Evolutionary conservation across 768 basidiomycete species (phyloP), one percentile per base, ranked within the genome.

Genomic region (Termitomyces sp.): DNA sequence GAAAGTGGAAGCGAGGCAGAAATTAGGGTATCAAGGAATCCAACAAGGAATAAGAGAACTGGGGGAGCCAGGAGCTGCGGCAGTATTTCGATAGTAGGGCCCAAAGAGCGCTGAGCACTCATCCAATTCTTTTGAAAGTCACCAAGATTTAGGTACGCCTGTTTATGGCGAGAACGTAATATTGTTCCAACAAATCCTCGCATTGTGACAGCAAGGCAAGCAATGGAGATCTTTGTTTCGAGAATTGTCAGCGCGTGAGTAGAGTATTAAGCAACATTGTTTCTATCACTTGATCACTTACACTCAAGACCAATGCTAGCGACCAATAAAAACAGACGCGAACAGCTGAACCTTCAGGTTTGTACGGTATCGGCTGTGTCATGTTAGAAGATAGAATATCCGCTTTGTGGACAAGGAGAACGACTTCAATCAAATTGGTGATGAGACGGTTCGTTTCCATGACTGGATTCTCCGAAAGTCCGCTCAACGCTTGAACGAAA

Each of bases 401-500:
- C n/a, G 16, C 30, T 2, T n/a, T 41, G 20, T 45, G 22, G 43
- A 8, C 30, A 22, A 62, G n/a, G 7, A 45, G 22, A 2, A 58
- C 26, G 24, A 64, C 52, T 32, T 60, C 55, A 11, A 54, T 64
- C 24, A 64, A 52, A 24, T 64, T 62, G 18, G 58, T 52, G 30
- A 65, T 44, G 5, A 65, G 49, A 35, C 60, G 60, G 46, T 63
- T 65, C 16, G 62, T 63, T 24, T 45, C 41, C 7, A 54, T n/a
- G 3, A 41, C 49, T 16, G 52, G 52, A 43, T 63, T 58, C 28
- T 54, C 55, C 13, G 50, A n/a, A 3, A 65, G 55, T 5, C 51
- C 36, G 22, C 38, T 41, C 33, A 62, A 40, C 1, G 64, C 59
- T n/a, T 65, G 58, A 0, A 63, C 64, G 6, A 63, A 51, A 52